Percentiles rank a stretch among this genome's conserved stretches.
Evolutionary conservation across 257 asterid genomes (phyloP).

Genomic region (Mitragyna speciosa): DNA sequence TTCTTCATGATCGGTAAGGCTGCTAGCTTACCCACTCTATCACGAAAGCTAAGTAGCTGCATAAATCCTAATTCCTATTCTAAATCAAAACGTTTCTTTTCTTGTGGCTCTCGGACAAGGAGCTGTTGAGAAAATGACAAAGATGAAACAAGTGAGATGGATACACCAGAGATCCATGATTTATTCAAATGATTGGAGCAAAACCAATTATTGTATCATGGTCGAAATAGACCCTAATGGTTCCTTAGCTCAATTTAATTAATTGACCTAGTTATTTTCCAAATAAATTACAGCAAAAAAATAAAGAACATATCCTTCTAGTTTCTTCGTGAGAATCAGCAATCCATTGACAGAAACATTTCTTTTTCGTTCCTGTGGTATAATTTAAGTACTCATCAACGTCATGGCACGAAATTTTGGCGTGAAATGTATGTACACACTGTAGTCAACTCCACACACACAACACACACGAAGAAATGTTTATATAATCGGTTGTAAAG

Average conservation of each 20-base stretch:
- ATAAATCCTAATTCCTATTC: no score
- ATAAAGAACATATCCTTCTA: not conserved
- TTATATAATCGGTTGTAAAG: not conserved
- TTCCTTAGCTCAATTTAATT: not conserved
- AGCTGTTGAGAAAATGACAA: constrained; percentile 3
- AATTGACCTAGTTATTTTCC: not conserved
- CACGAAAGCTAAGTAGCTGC: not conserved
- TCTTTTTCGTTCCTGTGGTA: not conserved
- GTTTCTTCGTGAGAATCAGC: not conserved
- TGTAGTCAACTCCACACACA: constrained; percentile 20
- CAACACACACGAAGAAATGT: not conserved
- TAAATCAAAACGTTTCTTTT: not conserved
- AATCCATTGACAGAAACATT: not conserved
- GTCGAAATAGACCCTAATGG: not conserved
- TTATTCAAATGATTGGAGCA: constrained; percentile 23
- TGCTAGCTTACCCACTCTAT: not conserved
- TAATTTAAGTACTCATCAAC: not conserved
- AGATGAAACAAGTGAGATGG: not conserved
- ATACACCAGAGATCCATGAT: not conserved
- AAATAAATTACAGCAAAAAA: not conserved
- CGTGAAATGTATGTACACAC: constrained; percentile 1
- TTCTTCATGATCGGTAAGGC: not conserved
- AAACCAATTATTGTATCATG: constrained; percentile 10
- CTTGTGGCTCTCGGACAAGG: constrained; percentile 1
- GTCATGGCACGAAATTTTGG: not conserved